These are phyloP conservation scores for Ogataea dorogensis DNA, from an alignment of 805 yeast species.

Conservation along the genomic window DNA sequence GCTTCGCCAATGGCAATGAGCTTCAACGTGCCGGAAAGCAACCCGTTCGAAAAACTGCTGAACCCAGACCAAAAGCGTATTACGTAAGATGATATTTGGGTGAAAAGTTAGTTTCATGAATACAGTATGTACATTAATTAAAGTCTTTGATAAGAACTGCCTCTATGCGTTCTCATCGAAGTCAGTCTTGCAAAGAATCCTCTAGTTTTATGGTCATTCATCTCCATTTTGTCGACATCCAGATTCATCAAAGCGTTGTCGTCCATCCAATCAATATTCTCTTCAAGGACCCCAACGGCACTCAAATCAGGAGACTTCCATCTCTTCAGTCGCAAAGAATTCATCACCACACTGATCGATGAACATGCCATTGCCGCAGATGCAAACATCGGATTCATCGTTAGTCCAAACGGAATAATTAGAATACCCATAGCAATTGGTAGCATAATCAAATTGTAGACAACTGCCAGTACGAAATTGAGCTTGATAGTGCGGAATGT, in stretches of 20 bases:
- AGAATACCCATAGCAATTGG: conserved; percentile 96
- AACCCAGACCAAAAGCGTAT: conserved; percentile 3
- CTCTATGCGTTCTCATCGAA: no score
- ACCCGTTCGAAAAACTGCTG: conserved; percentile 26
- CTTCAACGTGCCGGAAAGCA: conserved; percentile 16
- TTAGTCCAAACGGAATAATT: conserved; percentile 67
- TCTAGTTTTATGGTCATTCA: neutral
- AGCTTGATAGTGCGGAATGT: conserved; percentile 74
- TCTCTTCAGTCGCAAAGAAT: conserved; percentile 67
- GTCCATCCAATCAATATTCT: conserved; percentile 6
- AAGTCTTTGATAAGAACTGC: conserved; percentile 5
- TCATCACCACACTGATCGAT: conserved; percentile 82
- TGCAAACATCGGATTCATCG: conserved; percentile 85
- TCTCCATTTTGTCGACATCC: conserved; percentile 13
- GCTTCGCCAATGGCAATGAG: conserved; percentile 26
- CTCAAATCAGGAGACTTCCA: conserved; percentile 43
- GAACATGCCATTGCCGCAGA: conserved; percentile 92
- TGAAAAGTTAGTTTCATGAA: neutral
- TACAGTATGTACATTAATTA: neutral
- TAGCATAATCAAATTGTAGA: conserved; percentile 80
- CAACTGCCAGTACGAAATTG: conserved; percentile 84
- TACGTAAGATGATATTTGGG: no score
- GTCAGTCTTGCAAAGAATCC: neutral
- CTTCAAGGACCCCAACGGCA: conserved; percentile 1
- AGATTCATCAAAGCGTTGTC: conserved; percentile 11